Evolutionary conservation across 345 rosid genomes (phyloP).

Genomic region (Laguncularia racemosa): DNA sequence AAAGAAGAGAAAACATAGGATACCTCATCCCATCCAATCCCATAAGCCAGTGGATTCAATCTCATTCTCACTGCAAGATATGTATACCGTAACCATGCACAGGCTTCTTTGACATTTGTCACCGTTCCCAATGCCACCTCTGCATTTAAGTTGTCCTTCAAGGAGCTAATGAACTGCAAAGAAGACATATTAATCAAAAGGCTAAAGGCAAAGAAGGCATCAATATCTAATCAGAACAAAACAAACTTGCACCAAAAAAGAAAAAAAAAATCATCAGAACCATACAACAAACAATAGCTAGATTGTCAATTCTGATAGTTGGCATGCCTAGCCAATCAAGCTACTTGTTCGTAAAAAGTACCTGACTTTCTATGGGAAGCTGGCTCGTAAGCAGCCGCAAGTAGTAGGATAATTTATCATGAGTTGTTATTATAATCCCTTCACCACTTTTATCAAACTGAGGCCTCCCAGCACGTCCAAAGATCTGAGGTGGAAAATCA

Average conservation of each 20-base stretch:
- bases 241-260: background rate
- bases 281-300: background rate
- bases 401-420: slow-evolving; percentile 88
- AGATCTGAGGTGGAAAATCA: slow-evolving; percentile 44
- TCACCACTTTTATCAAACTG: slow-evolving; percentile 99
- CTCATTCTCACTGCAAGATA: slow-evolving; percentile 95
- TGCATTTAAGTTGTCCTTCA: slow-evolving; percentile 91
- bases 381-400: slow-evolving; percentile 87
- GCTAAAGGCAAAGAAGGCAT: background rate
- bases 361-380: slow-evolving; percentile 99
- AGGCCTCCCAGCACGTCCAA: slow-evolving; percentile 99
- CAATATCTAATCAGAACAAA: background rate
- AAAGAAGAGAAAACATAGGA: background rate
- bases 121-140: slow-evolving; percentile 98
- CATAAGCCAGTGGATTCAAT: slow-evolving; percentile 92
- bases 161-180: slow-evolving; percentile 81
- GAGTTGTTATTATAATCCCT: slow-evolving; percentile 96
- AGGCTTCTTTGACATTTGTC: slow-evolving; percentile 97
- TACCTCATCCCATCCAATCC: slow-evolving; percentile 99
- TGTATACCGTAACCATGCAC: slow-evolving; percentile 97
- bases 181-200: slow-evolving; percentile 2
- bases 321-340: no score
- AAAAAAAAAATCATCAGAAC: background rate
- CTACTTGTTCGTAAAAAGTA: slow-evolving; percentile 14
- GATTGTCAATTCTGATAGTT: background rate